These are phyloP conservation scores for Pulveroboletus ravenelii DNA, from an alignment of 768 basidiomycete species.

Conservation along the genomic window DNA sequence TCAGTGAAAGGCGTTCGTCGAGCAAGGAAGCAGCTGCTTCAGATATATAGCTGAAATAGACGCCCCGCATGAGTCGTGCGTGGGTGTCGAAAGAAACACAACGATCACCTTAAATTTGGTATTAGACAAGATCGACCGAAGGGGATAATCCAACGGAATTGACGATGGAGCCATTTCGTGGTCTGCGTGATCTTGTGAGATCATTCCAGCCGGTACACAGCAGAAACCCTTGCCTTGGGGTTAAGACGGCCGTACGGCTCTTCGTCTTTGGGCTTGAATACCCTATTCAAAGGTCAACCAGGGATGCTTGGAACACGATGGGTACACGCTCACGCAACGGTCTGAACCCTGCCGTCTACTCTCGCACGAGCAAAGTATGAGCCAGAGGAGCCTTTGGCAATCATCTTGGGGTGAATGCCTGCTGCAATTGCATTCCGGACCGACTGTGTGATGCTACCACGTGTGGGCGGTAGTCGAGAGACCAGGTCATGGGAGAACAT, in stretches of 20 bases:
- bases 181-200: constrained; percentile 43
- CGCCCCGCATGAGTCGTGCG: background rate
- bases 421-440: constrained; percentile 66
- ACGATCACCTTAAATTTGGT: constrained; percentile 71
- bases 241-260: constrained; percentile 87
- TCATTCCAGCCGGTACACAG: background rate
- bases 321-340: constrained; percentile 60
- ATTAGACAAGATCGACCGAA: constrained; percentile 88
- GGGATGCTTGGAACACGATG: background rate
- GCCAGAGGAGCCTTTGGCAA: constrained; percentile 82
- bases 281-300: constrained; percentile 38
- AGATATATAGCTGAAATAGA: constrained; percentile 64
- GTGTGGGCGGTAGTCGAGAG: constrained; percentile 9
- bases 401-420: constrained; percentile 88
- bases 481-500: constrained; percentile 25
- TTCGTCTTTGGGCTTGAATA: constrained; percentile 91
- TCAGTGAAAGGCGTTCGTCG: constrained; percentile 64
- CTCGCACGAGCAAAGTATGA: constrained; percentile 90
- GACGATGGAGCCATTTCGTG: constrained; percentile 85
- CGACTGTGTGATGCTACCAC: constrained; percentile 51
- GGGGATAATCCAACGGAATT: constrained; percentile 85
- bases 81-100: background rate
- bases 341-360: constrained; percentile 69
- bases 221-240: constrained; percentile 55
- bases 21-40: constrained; percentile 86